These are phyloP conservation scores for Clarireedia hainanense DNA, from an alignment of 2,329 filamentous ascomycete species.

Conservation along the genomic window DNA sequence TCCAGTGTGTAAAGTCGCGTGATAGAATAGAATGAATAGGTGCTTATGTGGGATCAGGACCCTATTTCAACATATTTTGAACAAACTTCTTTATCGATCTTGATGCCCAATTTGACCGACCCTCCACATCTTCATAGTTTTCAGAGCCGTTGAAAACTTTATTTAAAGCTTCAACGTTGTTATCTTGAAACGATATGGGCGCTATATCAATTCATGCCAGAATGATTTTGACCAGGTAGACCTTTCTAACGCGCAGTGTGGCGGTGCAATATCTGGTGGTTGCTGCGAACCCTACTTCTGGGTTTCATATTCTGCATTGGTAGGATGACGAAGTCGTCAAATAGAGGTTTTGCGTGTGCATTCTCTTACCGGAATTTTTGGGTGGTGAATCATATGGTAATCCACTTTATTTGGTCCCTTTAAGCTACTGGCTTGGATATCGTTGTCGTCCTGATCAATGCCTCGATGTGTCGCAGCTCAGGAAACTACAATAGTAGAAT, in stretches of 20 bases:
- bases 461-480: constrained; percentile 48
- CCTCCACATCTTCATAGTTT: background rate
- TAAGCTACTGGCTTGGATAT: constrained; percentile 82
- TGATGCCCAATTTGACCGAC: background rate
- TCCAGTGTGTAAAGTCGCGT: background rate
- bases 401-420: constrained; percentile 83
- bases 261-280: background rate
- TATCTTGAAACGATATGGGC: constrained; percentile 3
- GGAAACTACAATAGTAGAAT: too few species aligned
- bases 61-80: too few species aligned
- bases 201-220: constrained; percentile 6
- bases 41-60: background rate
- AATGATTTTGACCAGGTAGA: background rate
- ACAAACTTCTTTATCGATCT: background rate
- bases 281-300: background rate
- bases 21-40: background rate
- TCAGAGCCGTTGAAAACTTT: background rate
- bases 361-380: constrained; percentile 39
- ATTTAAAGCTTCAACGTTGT: background rate
- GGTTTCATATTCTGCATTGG: background rate
- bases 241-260: constrained; percentile 5
- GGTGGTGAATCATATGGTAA: constrained; percentile 69
- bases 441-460: constrained; percentile 91
- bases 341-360: constrained; percentile 41
- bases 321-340: background rate